These are phyloP conservation scores for Pythium periplocum DNA, from an alignment of 352 stramenopile species.

Conservation along the genomic window DNA sequence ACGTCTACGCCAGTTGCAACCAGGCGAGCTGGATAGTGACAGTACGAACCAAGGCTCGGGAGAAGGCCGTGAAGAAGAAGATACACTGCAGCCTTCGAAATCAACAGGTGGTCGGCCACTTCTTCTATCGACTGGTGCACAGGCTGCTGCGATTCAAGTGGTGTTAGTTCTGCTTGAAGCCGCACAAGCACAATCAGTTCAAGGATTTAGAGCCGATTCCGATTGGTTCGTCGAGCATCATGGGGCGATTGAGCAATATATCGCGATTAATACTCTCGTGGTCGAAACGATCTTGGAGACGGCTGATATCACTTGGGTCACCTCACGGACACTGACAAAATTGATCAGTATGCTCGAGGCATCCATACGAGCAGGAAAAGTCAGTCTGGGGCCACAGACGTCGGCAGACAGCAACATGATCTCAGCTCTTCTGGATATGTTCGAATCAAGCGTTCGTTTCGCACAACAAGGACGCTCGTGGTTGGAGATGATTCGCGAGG, in stretches of 20 bases:
- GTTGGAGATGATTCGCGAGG: constrained; percentile 13
- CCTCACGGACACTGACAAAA: constrained; percentile 8
- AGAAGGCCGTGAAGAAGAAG: too few relatives aligned
- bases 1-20: too few relatives aligned
- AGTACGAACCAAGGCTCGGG: too few relatives aligned
- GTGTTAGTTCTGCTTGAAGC: constrained; percentile 1
- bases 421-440: constrained; percentile 2
- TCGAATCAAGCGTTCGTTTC: constrained; percentile 13
- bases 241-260: too few relatives aligned
- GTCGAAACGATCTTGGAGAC: constrained; percentile 12
- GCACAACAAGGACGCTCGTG: constrained; percentile 13
- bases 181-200: too few relatives aligned
- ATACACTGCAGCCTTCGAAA: too few relatives aligned
- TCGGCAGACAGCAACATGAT: too few relatives aligned
- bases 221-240: too few relatives aligned
- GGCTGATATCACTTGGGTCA: constrained; percentile 14
- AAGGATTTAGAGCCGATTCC: too few relatives aligned
- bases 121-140: background rate
- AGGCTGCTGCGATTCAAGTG: background rate
- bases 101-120: background rate
- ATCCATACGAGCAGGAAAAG: constrained; percentile 7
- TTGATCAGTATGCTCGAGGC: constrained; percentile 11
- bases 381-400: background rate
- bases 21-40: too few relatives aligned
- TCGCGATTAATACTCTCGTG: constrained; percentile 10